Evolutionary conservation across 805 yeast genomes (phyloP).

Genomic region (Candida morakotiae): DNA sequence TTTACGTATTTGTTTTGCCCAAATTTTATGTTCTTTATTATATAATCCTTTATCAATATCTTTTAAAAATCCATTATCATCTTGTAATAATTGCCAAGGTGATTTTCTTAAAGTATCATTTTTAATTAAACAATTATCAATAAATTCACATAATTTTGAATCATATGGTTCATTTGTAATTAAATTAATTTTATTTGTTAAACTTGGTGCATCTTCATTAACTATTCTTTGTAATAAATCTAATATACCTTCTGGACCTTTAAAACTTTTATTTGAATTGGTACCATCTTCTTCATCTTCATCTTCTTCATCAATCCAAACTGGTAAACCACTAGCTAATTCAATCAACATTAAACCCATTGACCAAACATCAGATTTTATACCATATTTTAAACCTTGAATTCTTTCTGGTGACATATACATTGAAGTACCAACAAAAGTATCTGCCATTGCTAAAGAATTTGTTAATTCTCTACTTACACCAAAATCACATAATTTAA

Average conservation of each 20-base stretch:
- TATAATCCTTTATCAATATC: conserved; percentile 26
- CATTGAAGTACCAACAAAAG: conserved; percentile 96
- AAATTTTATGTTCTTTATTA: conserved; percentile 34
- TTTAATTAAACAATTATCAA: conserved; percentile 69
- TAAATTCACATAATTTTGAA: conserved; percentile 56
- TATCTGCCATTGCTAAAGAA: conserved; percentile 82
- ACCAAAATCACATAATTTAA: conserved; percentile 95
- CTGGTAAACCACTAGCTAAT: conserved; percentile 78
- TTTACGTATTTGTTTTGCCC: conserved; percentile 40
- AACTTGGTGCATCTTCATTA: conserved; percentile 82
- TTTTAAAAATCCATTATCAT: conserved; percentile 22
- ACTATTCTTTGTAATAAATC: conserved; percentile 91
- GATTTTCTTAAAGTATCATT: conserved; percentile 65
- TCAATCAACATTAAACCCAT: conserved; percentile 88
- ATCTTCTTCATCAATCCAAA: conserved; percentile 61
- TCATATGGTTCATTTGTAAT: conserved; percentile 32
- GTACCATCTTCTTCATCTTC: conserved; percentile 8
- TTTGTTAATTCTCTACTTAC: conserved; percentile 88
- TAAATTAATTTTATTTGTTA: conserved; percentile 34
- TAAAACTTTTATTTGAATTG: conserved; percentile 11
- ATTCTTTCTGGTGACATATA: conserved; percentile 97
- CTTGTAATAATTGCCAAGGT: conserved; percentile 62
- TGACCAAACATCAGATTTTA: conserved; percentile 98
- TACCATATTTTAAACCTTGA: conserved; percentile 88
- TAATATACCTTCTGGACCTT: conserved; percentile 76